These are phyloP conservation scores for Fusarium nodosum DNA, from an alignment of 2,329 filamentous ascomycete genomes.

Conservation along the genomic window DNA sequence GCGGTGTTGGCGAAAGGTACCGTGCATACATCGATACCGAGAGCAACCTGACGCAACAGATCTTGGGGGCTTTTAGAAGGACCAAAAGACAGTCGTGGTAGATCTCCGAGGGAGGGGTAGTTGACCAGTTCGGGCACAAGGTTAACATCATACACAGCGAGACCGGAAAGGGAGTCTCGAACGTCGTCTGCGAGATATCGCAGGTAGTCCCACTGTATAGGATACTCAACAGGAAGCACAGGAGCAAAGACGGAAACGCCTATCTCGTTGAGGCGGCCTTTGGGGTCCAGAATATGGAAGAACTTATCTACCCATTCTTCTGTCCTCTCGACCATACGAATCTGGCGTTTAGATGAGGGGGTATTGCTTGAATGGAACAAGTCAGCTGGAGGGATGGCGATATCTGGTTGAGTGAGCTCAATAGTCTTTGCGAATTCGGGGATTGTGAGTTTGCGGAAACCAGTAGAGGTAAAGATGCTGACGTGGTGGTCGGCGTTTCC, in stretches of 20 bases:
- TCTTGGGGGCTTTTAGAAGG: constrained; percentile 79
- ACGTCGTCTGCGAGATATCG: constrained; percentile 77
- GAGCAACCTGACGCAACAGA: constrained; percentile 78
- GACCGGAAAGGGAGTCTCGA: constrained; percentile 68
- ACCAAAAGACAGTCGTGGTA: constrained; percentile 83
- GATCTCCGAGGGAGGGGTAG: constrained; percentile 65
- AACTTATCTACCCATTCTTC: constrained; percentile 84
- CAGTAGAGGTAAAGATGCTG: constrained; percentile 86
- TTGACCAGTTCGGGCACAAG: constrained; percentile 75
- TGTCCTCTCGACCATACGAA: constrained; percentile 88
- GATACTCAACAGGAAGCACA: constrained; percentile 80
- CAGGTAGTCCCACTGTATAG: constrained; percentile 85
- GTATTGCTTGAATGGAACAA: constrained; percentile 64
- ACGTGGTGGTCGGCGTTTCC: constrained; percentile 79
- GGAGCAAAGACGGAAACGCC: constrained; percentile 70
- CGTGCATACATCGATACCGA: constrained; percentile 85
- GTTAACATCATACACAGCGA: constrained; percentile 83
- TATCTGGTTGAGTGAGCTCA: constrained; percentile 79
- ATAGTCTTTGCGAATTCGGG: constrained; percentile 77
- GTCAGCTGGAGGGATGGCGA: constrained; percentile 84
- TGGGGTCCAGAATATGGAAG: constrained; percentile 57
- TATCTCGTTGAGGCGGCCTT: constrained; percentile 47
- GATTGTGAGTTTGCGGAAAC: constrained; percentile 79
- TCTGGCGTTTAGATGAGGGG: constrained; percentile 78
- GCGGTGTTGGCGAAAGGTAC: constrained; percentile 79